Evolutionary conservation across 2,329 filamentous ascomycete species (phyloP).

Genomic region (Xylariomycetidae sp.): DNA sequence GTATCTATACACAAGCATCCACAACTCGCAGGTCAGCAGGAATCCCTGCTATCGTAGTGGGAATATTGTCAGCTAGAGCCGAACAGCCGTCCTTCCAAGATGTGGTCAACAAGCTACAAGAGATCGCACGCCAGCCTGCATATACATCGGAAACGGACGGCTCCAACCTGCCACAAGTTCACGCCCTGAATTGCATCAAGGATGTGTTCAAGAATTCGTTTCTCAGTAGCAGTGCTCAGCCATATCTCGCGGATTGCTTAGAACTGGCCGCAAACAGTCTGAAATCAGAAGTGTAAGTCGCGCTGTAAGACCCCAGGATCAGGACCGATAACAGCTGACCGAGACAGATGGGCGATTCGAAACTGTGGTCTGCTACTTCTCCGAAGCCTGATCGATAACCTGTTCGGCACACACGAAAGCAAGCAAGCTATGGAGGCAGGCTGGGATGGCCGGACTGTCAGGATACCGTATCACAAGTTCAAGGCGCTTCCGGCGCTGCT

Average conservation of each 20-base stretch:
- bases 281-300: slow-evolving; percentile 67
- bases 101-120: slow-evolving; percentile 57
- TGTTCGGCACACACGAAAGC: slow-evolving; percentile 71
- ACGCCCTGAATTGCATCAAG: slow-evolving; percentile 89
- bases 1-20: slow-evolving; percentile 69
- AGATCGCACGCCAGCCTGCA: slow-evolving; percentile 50
- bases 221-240: slow-evolving; percentile 66
- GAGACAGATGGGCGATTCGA: slow-evolving; percentile 75
- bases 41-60: slow-evolving; percentile 79
- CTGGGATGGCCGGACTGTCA: slow-evolving; percentile 58
- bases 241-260: slow-evolving; percentile 66
- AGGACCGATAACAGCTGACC: slow-evolving; percentile 16
- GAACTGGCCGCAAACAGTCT: slow-evolving; percentile 76
- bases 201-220: slow-evolving; percentile 83
- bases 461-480: slow-evolving; percentile 65
- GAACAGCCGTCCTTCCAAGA: slow-evolving; percentile 54
- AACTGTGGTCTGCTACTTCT: slow-evolving; percentile 91
- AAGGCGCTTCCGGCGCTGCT: slow-evolving; percentile 59
- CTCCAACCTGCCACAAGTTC: slow-evolving; percentile 77
- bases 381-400: slow-evolving; percentile 72
- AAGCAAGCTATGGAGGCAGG: slow-evolving; percentile 55
- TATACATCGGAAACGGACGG: slow-evolving; percentile 52
- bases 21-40: slow-evolving; percentile 89
- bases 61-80: slow-evolving; percentile 65
- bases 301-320: too few relatives aligned